Base-by-base conservation (phyloP, 306 rosid species). In the Cyamopsis tetragonoloba region DNA sequence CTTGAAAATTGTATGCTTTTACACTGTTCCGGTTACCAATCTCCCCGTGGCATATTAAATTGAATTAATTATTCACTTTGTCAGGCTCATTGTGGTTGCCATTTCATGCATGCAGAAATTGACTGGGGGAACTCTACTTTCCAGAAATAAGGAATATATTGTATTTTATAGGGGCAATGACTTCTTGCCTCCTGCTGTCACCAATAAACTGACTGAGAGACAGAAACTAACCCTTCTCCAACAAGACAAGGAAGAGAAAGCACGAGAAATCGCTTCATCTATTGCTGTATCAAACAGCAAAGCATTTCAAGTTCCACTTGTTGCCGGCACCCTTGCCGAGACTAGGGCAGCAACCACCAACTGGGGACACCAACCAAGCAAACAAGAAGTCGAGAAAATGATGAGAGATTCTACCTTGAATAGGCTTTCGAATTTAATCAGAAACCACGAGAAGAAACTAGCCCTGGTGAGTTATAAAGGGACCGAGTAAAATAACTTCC, bases 261-360 rank as follows among this genome's bases (percentile, higher is more conserved):
- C 82, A 15, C 87, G 98, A 2, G 66, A 82, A 74, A 47, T 48
- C 34, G 83, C 98, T 62, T 66, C 78, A 65, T 75, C 71, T 44
- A 57, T 68, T 68, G 54, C 74, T 28, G 67, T 57, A 62, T 75
- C 81, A 17, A 77, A 78, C 55, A 32, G 66, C 26, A 67, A 89
- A 76, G 71, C 82, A 76, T 83, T 79, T 66, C 66, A 23, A 60
- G 80, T 51, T 68, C 83, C 86, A 13, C 60, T 87, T 58, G 63
- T 85, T 66, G 96, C 96, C 34, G 95, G 98, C 61, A 92, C 98
- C 73, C 96, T 92, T 58, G 82, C 96, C 11, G 98, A 92, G 83
- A 89, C 96, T 46, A 74, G 51, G 75, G 93, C 96, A 19, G 98
- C 96, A 69, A 89, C 89, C 35, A 60, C 88, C 31, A 92, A 78